phyloP scores from a whole-genome alignment of 805 yeast genomes.

The Priceomyces carsonii region DNA sequence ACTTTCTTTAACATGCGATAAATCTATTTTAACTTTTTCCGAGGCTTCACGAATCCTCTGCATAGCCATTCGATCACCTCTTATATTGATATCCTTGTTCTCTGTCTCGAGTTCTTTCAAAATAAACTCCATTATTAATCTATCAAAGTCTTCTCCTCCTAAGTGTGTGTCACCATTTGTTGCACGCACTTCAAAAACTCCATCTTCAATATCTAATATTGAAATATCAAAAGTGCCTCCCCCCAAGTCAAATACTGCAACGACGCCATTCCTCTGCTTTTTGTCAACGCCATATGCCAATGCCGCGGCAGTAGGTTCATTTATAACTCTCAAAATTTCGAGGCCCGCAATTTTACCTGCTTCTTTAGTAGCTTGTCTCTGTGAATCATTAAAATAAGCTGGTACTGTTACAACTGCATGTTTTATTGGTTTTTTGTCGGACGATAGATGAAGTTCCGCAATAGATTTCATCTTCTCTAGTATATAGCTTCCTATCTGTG shows the following conservation, averaged over 20 bases:
- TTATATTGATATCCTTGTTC: constrained; percentile 52
- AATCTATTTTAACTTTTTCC: constrained; percentile 73
- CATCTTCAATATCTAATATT: constrained; percentile 73
- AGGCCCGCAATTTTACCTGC: constrained; percentile 78
- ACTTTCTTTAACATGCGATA: constrained; percentile 64
- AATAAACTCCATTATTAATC: constrained; percentile 57
- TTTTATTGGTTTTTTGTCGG: constrained; percentile 36
- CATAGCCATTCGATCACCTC: constrained; percentile 55
- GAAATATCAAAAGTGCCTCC: constrained; percentile 88
- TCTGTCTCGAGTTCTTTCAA: constrained; percentile 56
- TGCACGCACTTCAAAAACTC: constrained; percentile 79
- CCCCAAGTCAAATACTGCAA: constrained; percentile 73
- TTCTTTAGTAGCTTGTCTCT: constrained; percentile 79
- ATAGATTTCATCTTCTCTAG: constrained; percentile 64
- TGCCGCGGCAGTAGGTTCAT: constrained; percentile 88
- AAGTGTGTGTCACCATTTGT: constrained; percentile 84
- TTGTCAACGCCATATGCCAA: constrained; percentile 75
- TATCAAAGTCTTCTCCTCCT: constrained; percentile 87
- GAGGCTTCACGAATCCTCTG: constrained; percentile 81
- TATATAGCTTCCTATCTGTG: constrained; percentile 69
- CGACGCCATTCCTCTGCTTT: constrained; percentile 48
- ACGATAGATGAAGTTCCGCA: constrained; percentile 56
- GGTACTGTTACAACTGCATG: constrained; percentile 86
- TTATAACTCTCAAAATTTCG: constrained; percentile 71
- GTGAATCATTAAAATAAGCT: constrained; percentile 77